Evolutionary conservation across 2,329 filamentous ascomycete species (phyloP).

Genomic region (Aspergillus transmontanensis): DNA sequence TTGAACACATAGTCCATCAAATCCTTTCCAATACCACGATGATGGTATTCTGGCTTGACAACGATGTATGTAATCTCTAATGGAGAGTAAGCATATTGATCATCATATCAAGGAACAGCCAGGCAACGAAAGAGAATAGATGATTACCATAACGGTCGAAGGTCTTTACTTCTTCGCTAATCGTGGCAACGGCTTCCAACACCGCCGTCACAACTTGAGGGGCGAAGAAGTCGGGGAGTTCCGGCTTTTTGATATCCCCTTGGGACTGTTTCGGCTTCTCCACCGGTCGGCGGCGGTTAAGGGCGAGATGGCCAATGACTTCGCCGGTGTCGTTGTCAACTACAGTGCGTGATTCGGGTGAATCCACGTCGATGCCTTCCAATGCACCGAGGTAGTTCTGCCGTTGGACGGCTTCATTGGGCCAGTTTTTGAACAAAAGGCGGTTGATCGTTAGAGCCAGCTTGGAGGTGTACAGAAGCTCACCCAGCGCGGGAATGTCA

Average conservation of each 20-base stretch:
- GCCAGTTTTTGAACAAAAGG: slow-evolving; percentile 14
- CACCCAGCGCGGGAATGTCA: background rate
- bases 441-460: slow-evolving; percentile 11
- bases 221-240: slow-evolving; percentile 2
- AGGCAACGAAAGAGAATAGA: too few species aligned
- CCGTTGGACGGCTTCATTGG: slow-evolving; percentile 17
- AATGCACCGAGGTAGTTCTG: slow-evolving; percentile 13
- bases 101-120: background rate
- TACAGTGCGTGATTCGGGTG: background rate
- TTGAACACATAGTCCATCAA: slow-evolving; percentile 1
- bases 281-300: slow-evolving; percentile 1
- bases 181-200: background rate
- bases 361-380: background rate
- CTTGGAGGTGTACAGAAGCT: slow-evolving; percentile 13
- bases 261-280: background rate
- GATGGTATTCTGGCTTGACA: slow-evolving; percentile 1
- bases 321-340: slow-evolving; percentile 5
- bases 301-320: slow-evolving; percentile 5
- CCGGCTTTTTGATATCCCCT: background rate
- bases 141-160: slow-evolving; percentile 8
- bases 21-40: slow-evolving; percentile 4
- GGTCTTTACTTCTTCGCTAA: background rate
- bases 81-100: background rate
- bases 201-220: background rate
- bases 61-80: slow-evolving; percentile 11